Conservation (phyloP, 306 rosid genomes). For the Inga oerstediana region DNA sequence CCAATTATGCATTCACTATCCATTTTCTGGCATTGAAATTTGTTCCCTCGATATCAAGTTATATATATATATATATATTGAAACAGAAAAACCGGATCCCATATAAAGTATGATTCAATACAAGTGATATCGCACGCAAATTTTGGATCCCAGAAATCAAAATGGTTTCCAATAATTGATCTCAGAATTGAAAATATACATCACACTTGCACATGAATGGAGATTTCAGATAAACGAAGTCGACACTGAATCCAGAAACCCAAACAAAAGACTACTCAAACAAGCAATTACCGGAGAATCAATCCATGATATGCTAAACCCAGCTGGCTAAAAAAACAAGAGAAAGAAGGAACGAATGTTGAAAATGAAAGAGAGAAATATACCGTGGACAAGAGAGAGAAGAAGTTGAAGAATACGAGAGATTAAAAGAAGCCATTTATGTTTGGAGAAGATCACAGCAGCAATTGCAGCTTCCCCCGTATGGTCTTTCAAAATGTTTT, state of each 20-base stretch:
- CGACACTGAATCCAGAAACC: neutral
- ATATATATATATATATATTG: too few species aligned
- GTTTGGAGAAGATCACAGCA: neutral
- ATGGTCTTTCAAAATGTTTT: neutral
- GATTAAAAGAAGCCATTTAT: constrained; percentile 2
- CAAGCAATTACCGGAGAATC: neutral
- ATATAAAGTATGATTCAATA: neutral
- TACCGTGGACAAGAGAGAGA: constrained; percentile 6
- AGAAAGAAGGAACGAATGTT: neutral
- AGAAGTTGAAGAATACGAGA: neutral
- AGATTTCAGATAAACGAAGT: neutral
- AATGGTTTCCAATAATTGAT: neutral
- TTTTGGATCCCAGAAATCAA: neutral
- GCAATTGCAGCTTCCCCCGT: neutral
- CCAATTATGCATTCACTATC: neutral
- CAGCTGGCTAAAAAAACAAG: neutral
- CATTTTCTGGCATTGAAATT: neutral
- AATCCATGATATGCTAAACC: neutral
- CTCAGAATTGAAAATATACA: neutral
- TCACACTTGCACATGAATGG: neutral
- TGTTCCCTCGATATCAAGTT: constrained; percentile 4
- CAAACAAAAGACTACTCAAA: neutral
- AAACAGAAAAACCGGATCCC: constrained; percentile 5
- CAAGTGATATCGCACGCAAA: neutral
- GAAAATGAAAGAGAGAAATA: neutral